Conservation (phyloP, 2,329 filamentous ascomycete species). For the Blastomyces percursus region DNA sequence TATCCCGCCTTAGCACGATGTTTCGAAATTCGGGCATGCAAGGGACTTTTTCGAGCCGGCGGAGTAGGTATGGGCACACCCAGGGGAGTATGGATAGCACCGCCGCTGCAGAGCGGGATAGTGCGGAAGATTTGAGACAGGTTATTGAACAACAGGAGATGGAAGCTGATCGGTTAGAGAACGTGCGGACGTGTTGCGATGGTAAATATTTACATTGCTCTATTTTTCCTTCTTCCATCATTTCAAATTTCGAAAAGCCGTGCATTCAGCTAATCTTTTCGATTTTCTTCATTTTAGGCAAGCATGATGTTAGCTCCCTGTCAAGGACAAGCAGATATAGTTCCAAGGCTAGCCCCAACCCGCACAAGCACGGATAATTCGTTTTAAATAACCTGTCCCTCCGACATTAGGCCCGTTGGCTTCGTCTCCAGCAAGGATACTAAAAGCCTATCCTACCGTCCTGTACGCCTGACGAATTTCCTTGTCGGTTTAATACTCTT, state of each 20-base stretch:
- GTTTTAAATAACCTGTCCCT: neutral
- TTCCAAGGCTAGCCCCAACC: conserved; percentile 23
- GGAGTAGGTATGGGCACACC: conserved; percentile 30
- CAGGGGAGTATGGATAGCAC: conserved; percentile 29
- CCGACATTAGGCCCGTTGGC: neutral
- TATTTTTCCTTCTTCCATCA: neutral
- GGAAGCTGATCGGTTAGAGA: conserved; percentile 73
- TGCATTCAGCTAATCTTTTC: conserved; percentile 7
- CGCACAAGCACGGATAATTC: conserved; percentile 27
- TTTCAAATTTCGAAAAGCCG: neutral
- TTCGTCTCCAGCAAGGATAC: conserved; percentile 4
- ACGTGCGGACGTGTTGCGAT: conserved; percentile 94
- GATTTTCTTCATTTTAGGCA: conserved; percentile 40
- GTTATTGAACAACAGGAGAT: conserved; percentile 58
- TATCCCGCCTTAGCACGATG: conserved; percentile 39
- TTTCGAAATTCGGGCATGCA: conserved; percentile 38
- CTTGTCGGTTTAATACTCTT: conserved; percentile 7
- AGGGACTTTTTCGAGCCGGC: conserved; percentile 41
- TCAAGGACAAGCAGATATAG: conserved; percentile 34
- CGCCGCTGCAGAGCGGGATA: conserved; percentile 48
- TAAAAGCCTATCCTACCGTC: neutral
- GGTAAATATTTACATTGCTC: conserved; percentile 47
- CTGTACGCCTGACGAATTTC: conserved; percentile 13
- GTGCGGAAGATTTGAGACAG: conserved; percentile 69
- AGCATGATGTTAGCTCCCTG: conserved; percentile 54